These are phyloP conservation scores for Amanita polypyramis DNA, from an alignment of 768 basidiomycete genomes.

Conservation along the genomic window DNA sequence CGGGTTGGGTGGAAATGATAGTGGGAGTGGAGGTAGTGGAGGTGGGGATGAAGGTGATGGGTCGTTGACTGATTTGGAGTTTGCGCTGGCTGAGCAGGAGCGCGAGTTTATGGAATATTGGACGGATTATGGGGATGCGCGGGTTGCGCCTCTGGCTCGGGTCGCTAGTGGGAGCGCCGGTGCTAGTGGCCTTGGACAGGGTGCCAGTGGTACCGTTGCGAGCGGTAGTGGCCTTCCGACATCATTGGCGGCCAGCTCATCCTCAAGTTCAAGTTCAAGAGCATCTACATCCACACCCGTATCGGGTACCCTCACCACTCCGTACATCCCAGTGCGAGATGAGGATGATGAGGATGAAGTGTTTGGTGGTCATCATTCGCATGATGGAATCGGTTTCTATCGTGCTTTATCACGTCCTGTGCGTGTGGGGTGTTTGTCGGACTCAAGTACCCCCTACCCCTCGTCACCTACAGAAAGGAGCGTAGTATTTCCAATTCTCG, in stretches of 20 bases:
- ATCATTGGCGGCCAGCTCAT: not conserved
- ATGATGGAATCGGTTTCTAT: too few species aligned
- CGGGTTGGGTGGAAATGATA: not conserved
- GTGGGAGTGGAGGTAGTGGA: too few species aligned
- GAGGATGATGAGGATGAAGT: too few species aligned
- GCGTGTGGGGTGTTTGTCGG: too few species aligned
- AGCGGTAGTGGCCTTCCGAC: not conserved
- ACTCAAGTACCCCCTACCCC: not conserved
- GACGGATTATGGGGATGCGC: constrained; percentile 3
- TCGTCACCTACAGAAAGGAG: too few species aligned
- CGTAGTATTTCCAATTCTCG: too few species aligned
- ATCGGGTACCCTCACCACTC: not conserved
- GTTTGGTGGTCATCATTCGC: too few species aligned
- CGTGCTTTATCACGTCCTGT: too few species aligned
- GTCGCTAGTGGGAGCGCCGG: not conserved
- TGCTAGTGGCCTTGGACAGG: not conserved
- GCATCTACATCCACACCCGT: not conserved
- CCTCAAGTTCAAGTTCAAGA: not conserved
- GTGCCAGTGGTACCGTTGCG: not conserved
- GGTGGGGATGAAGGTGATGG: not conserved
- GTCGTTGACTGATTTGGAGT: constrained; percentile 1
- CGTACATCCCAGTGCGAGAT: too few species aligned
- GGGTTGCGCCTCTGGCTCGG: not conserved
- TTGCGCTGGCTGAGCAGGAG: constrained; percentile 5
- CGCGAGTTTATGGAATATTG: constrained; percentile 7